A percentile compares a stretch with the other conserved stretches of the same genome.
Evolutionary conservation across 1,139 yeast species (phyloP).

Genomic region (Eremothecium cymbalariae): DNA sequence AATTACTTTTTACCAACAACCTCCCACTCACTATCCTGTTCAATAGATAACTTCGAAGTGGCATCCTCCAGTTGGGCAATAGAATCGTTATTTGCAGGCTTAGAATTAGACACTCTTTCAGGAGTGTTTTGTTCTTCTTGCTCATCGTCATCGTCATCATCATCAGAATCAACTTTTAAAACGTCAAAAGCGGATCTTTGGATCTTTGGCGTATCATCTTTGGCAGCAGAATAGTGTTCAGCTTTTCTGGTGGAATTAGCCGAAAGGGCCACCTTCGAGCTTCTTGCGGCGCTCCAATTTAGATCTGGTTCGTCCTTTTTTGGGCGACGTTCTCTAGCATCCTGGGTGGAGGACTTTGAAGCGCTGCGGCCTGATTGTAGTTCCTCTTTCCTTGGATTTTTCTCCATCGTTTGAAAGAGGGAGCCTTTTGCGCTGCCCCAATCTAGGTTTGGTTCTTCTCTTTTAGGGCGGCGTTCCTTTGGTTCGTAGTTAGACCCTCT

Average conservation of each 20-base stretch:
- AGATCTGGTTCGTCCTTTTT: conserved; percentile 41
- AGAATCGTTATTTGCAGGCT: conserved; percentile 18
- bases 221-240: conserved; percentile 13
- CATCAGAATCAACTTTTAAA: conserved; percentile 59
- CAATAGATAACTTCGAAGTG: conserved; percentile 35
- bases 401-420: conserved; percentile 21
- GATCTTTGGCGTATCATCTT: conserved; percentile 39
- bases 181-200: conserved; percentile 59
- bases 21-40: conserved; percentile 48
- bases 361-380: conserved; percentile 37
- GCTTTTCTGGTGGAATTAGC: conserved; percentile 1
- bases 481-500: conserved; percentile 23
- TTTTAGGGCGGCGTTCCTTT: conserved; percentile 33
- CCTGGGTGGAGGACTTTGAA: conserved; percentile 32
- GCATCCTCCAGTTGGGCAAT: conserved; percentile 36
- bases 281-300: conserved; percentile 42
- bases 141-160: conserved; percentile 37
- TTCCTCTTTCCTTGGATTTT: conserved; percentile 26
- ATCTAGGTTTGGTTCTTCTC: conserved; percentile 47
- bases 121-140: conserved; percentile 16
- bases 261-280: conserved; percentile 31
- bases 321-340: conserved; percentile 30
- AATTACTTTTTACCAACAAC: conserved; percentile 45
- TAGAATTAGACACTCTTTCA: too few species aligned
- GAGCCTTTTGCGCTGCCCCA: conserved; percentile 51